These are phyloP conservation scores for Sphagnum tenellum DNA, from an alignment of 225 moss, liverwort and hornwort species.

Conservation along the genomic window DNA sequence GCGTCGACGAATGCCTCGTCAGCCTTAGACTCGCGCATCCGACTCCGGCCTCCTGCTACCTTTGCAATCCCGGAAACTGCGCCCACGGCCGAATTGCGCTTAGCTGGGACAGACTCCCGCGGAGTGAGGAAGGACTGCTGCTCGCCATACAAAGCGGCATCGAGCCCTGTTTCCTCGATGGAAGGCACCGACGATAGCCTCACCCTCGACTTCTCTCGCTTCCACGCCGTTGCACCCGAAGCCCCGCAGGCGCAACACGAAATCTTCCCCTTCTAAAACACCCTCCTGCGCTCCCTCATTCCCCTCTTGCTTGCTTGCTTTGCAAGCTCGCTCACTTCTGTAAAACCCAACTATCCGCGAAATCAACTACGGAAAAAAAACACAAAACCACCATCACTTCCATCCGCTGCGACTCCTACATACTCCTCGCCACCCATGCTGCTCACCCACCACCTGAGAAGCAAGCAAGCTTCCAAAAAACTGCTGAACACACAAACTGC, in stretches of 20 bases:
- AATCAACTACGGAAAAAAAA: too few species aligned
- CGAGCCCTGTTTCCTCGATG: conserved; percentile 83
- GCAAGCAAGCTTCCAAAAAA: too few species aligned
- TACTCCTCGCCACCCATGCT: too few species aligned
- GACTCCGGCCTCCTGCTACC: conserved; percentile 10
- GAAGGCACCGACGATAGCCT: conserved; percentile 74
- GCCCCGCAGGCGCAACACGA: conserved; percentile 37
- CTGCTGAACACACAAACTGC: too few species aligned
- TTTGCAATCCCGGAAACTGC: conserved; percentile 39
- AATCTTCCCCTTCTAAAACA: too few species aligned
- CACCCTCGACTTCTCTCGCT: conserved; percentile 50
- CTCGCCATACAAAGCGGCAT: conserved; percentile 63
- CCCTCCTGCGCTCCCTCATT: too few species aligned
- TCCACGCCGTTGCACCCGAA: conserved; percentile 67
- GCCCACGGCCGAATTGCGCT: conserved; percentile 1
- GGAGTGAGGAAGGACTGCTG: conserved; percentile 49
- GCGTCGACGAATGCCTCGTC: conserved; percentile 39
- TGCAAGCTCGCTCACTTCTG: too few species aligned
- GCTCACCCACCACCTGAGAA: too few species aligned
- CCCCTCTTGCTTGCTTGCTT: too few species aligned
- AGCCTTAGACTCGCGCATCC: conserved; percentile 2
- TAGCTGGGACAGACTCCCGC: conserved; percentile 17
- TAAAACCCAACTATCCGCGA: too few species aligned
- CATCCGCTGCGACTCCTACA: too few species aligned
- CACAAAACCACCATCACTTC: too few species aligned